Evolutionary conservation across 2,329 filamentous ascomycete genomes (phyloP).

Genomic region (Fusarium pseudograminearum): DNA sequence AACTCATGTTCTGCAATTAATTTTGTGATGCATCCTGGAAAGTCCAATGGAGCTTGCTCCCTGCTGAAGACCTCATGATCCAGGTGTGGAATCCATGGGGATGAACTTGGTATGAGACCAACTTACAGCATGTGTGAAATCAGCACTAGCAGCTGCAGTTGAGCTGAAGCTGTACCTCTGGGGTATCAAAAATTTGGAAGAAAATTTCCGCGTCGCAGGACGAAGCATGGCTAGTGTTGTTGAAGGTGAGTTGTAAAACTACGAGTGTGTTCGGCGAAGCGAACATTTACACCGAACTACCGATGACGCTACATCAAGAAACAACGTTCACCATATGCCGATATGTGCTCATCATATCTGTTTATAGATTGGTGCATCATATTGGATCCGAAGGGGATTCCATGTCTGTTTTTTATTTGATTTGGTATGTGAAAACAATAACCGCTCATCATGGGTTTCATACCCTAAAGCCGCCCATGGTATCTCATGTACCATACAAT

Average conservation of each 20-base stretch:
- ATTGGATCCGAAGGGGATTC: neutral
- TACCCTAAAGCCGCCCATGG: neutral
- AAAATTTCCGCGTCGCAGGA: conserved; percentile 2
- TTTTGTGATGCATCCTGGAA: neutral
- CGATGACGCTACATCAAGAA: conserved; percentile 13
- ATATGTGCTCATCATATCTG: neutral
- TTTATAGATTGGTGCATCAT: accelerated
- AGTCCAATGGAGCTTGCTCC: neutral
- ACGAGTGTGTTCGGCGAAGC: conserved; percentile 15
- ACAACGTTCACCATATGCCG: neutral
- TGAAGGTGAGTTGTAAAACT: conserved; percentile 8
- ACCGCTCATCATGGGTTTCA: neutral
- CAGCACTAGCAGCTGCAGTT: conserved; percentile 50
- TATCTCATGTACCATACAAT: neutral
- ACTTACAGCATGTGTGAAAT: conserved; percentile 62
- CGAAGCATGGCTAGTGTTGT: conserved; percentile 33
- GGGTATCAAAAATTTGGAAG: neutral
- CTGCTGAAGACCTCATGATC: conserved; percentile 12
- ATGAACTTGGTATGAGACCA: conserved; percentile 4
- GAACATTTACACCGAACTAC: conserved; percentile 8
- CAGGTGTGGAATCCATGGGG: conserved; percentile 6
- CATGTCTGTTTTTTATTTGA: neutral
- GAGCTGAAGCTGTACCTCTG: conserved; percentile 53
- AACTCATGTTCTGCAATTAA: neutral
- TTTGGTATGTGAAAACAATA: neutral